Base-by-base conservation (phyloP, 2,329 filamentous ascomycete species). In the Alternaria atra region DNA sequence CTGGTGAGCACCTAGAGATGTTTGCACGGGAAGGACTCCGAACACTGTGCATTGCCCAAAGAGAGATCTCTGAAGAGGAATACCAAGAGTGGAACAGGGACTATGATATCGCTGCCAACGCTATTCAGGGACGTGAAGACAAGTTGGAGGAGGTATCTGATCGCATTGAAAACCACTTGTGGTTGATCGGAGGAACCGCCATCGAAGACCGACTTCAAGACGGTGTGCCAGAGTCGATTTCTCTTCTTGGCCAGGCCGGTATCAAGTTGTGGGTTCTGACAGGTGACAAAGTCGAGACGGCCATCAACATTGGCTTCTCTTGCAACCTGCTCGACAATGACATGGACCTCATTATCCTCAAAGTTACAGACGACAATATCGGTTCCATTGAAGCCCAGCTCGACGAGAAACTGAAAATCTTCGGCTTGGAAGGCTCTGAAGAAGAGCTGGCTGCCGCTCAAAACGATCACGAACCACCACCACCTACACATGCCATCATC, bases 261-360 rank as follows among this genome's bases (percentile, higher is more conserved):
- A 97, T 99, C 80, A 99, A 99, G 80, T 87, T 99, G 7, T 99
- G 95, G 95, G 95, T 99, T 55, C 83, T 99, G 66, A 99, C 95
- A 15, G 95, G 96, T 65, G 95, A 99, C 84, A 99, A 98, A 80
- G 94, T 98, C 32, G 95, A 99, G 81, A 99, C 95, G 25, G 95
- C 96, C 59, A 99, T 99, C 88, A 99, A 99, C 81, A 99, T 99
- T 75, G 95, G 95, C 2, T 99, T 98, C 80, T 99, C 96, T 10
- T 99, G 96, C 83, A 99, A 99, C 71, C 85, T 99, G 32, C 87
- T 99, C 56, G 93, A 94, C 80, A 99, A 97, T 79, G 92, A 97
- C 69, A 97, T 99, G 95, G 95, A 99, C 69, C 83, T 99, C 63
- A 91, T 99, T 66, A 88, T 97, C 50, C 85, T 99, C 70, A 96